Base-by-base conservation (phyloP, 2,329 filamentous ascomycete species). In the Bipolaris victoriae region DNA sequence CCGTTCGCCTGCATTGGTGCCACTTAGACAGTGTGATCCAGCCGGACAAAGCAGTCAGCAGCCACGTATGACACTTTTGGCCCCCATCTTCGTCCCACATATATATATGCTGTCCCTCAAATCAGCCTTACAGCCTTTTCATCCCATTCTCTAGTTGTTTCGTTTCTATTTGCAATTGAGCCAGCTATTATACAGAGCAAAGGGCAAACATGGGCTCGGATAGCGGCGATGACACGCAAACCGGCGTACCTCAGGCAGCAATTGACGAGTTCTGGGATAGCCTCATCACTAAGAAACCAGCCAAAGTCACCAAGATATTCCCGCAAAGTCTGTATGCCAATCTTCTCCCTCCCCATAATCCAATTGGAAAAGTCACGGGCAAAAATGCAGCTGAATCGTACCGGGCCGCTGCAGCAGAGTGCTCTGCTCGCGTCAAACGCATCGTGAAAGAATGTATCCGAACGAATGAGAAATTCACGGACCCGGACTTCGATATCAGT, bases 391-490 rank as follows among this genome's bases (percentile, higher is more conserved):
- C 84, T 20, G 83, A 85, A 18, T 91, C 88, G 0, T 94, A 91
- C 71, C 86, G 91, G 56, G 85, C 90, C 65, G 90, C 90, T 0
- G 86, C 84, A 1, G 82, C 82, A 15, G 84, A 88, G 60, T 96
- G 91, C 75, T 81, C 82, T 52, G 84, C 84, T 57, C 82, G 83
- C 29, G 84, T 87, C 5, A 75, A 80, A 13, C 81, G 82, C 47
- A 85, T 86, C 55, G 79, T 83, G 10, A 79, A 77, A 52, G 84
- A 86, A 72, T 96, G 91, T 72, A 83, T 87, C 22, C 84, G 90
- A 3, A 83, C 90, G 47, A 96, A 96, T 74, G 89, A 92, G 70
- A 93, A 92, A 76, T 96, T 95, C 71, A 86, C 88, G 5, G 91
- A 95, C 70, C 84, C 87, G 16, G 87, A 94, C 70, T 96, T 96